Conservation (phyloP, 2,329 filamentous ascomycete genomes). For the Hirsutella thompsonii region DNA sequence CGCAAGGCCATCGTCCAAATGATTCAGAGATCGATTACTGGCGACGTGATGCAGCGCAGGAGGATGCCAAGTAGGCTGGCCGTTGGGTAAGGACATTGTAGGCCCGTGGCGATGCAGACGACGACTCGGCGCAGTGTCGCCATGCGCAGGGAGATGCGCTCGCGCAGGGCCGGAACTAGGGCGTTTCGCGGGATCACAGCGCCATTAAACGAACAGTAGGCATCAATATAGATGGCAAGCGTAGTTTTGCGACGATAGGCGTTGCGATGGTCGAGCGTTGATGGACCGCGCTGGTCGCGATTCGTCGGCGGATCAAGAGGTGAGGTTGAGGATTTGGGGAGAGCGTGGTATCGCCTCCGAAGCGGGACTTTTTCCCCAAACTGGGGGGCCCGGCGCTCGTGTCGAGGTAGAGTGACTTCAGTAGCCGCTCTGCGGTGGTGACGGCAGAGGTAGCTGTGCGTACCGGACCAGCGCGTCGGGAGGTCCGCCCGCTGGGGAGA, state of each 20-base stretch:
- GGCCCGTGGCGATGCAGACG: conserved; percentile 34
- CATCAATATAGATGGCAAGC: conserved; percentile 38
- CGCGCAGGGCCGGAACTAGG: conserved; percentile 36
- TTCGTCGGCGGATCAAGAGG: conserved; percentile 39
- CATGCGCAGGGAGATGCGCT: conserved; percentile 40
- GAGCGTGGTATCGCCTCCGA: conserved; percentile 24
- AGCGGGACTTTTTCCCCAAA: conserved; percentile 22
- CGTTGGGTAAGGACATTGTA: conserved; percentile 55
- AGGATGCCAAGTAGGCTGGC: conserved; percentile 52
- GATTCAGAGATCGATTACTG: conserved; percentile 38
- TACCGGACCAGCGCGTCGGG: not conserved
- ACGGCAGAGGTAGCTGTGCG: not conserved
- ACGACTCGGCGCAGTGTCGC: conserved; percentile 35
- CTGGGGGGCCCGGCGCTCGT: not conserved
- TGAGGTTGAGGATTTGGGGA: conserved; percentile 39
- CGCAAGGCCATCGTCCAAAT: conserved; percentile 45
- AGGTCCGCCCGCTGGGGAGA: not conserved
- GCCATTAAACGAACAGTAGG: conserved; percentile 34
- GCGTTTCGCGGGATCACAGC: conserved; percentile 32
- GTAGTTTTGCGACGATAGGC: conserved; percentile 23
- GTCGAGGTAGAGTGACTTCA: not conserved
- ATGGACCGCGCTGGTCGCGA: conserved; percentile 36
- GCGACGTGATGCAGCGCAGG: conserved; percentile 36
- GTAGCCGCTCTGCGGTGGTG: not conserved
- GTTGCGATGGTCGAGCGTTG: conserved; percentile 32